phyloP scores from a whole-genome alignment of 306 rosid species.

The Vicia sativa region DNA sequence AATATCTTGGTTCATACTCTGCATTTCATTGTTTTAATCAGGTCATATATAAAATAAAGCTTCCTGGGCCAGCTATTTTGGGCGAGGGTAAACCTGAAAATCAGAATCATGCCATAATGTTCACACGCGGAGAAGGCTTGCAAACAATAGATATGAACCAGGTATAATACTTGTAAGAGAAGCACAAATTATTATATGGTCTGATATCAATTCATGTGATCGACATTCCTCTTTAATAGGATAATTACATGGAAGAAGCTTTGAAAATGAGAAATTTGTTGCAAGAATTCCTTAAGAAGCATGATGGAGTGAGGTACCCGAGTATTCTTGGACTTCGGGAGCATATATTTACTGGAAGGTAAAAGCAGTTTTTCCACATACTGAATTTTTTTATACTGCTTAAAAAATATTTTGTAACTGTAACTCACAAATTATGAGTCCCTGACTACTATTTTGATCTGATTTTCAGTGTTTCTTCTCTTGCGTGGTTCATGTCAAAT shows the following conservation, averaged over 20 bases:
- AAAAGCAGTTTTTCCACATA: constrained; percentile 18
- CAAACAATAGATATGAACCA: constrained; percentile 98
- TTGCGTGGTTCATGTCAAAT: constrained; percentile 99
- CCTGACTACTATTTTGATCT: constrained; percentile 43
- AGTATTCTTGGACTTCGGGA: constrained; percentile 95
- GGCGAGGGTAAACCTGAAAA: constrained; percentile 99
- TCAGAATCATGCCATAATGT: constrained; percentile 96
- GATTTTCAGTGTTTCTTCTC: constrained; percentile 93
- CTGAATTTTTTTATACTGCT: neutral
- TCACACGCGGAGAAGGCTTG: constrained; percentile 95
- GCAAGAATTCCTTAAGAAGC: constrained; percentile 86
- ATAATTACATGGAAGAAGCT: constrained; percentile 99
- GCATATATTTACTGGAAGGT: constrained; percentile 98
- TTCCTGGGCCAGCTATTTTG: constrained; percentile 93
- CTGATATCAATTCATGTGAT: constrained; percentile 26
- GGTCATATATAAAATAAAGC: constrained; percentile 92
- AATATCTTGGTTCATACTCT: constrained; percentile 15
- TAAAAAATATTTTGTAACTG: neutral
- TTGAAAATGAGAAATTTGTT: constrained; percentile 94
- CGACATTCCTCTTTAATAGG: constrained; percentile 50
- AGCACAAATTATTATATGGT: constrained; percentile 7
- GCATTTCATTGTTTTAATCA: constrained; percentile 40
- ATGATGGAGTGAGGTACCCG: constrained; percentile 88
- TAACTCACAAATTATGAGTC: constrained; percentile 3
- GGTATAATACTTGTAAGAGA: constrained; percentile 48